phyloP scores from a whole-genome alignment of 176 grass and related monocot genomes.

The Dendrocalamus sinicus region DNA sequence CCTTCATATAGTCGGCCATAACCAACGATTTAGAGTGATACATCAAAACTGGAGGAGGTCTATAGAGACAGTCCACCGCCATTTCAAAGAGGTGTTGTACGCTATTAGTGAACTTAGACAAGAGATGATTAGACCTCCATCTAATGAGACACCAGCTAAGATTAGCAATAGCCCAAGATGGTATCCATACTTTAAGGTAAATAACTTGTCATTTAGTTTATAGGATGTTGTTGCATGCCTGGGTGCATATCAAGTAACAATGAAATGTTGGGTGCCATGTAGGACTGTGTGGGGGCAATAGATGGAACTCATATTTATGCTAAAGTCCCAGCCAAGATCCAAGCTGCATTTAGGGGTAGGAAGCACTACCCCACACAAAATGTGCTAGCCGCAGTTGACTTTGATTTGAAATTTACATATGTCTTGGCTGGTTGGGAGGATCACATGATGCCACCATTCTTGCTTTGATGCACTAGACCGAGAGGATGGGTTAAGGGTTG shows the following conservation, averaged over 20 bases:
- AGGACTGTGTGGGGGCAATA: background rate
- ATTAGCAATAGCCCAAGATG: background rate
- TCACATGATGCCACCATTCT: background rate
- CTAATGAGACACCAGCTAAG: background rate
- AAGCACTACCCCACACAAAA: too few relatives aligned
- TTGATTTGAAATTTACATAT: background rate
- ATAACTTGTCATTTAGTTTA: too few relatives aligned
- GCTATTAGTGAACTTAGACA: background rate
- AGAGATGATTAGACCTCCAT: background rate
- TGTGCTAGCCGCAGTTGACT: too few relatives aligned
- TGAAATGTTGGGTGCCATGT: background rate
- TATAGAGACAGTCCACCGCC: background rate
- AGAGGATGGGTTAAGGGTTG: background rate
- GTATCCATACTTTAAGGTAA: background rate
- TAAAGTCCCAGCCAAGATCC: too few relatives aligned
- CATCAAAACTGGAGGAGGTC: background rate
- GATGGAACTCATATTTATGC: too few relatives aligned
- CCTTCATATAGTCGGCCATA: background rate
- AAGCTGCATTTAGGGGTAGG: too few relatives aligned
- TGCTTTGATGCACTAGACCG: background rate
- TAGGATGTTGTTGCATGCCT: too few relatives aligned
- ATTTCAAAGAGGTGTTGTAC: background rate
- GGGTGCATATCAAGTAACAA: background rate
- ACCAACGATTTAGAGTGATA: background rate
- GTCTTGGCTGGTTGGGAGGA: background rate